Evolutionary conservation across 768 basidiomycete species (phyloP).

Genomic region (Mrakia frigida): DNA sequence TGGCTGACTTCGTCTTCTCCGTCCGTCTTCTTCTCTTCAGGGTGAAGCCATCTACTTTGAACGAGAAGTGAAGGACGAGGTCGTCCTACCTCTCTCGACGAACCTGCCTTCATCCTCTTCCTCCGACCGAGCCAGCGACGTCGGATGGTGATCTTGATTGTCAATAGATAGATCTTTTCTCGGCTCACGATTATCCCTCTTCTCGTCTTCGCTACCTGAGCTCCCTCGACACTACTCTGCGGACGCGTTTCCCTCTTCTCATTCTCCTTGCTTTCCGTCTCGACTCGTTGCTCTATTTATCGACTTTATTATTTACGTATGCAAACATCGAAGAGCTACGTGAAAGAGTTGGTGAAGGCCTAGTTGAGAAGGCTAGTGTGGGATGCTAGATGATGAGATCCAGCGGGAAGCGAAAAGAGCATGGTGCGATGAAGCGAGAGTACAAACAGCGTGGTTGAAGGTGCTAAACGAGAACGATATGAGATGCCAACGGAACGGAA

Average conservation of each 20-base stretch:
- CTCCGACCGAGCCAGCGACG: slow-evolving; percentile 37
- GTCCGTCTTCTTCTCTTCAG: slow-evolving; percentile 33
- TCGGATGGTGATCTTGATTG: slow-evolving; percentile 24
- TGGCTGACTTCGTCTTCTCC: no score
- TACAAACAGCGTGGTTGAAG: background rate
- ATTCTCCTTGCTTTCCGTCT: no score
- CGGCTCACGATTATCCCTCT: background rate
- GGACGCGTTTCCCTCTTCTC: no score
- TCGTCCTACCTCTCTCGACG: slow-evolving; percentile 42
- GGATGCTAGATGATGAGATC: no score
- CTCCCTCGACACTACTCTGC: background rate
- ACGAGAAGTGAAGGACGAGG: slow-evolving; percentile 43
- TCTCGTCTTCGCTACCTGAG: background rate
- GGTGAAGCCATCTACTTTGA: slow-evolving; percentile 46
- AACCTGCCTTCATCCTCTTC: slow-evolving; percentile 35
- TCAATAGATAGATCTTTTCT: no score
- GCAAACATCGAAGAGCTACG: no score
- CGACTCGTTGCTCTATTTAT: background rate
- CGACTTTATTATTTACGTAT: background rate
- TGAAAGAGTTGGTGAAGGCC: background rate
- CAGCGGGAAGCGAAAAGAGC: background rate
- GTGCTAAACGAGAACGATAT: background rate
- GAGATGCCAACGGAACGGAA: background rate
- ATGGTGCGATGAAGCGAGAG: background rate
- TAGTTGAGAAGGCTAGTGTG: background rate